Conservation (phyloP, 83 land plant species). For the Larix sibirica region DNA sequence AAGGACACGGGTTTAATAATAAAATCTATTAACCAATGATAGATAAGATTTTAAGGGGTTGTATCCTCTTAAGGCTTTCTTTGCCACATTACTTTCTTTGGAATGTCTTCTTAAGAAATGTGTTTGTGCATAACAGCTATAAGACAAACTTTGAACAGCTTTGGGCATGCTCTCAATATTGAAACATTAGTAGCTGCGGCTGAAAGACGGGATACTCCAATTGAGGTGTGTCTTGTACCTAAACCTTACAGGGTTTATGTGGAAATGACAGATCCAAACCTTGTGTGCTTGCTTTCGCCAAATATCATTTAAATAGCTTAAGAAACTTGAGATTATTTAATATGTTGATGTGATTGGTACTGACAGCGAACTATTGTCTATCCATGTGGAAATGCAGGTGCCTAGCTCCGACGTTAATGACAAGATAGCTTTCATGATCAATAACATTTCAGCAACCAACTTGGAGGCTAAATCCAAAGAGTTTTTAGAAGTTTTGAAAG, state of each 20-base stretch:
- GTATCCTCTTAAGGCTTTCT: neutral
- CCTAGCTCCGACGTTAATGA: conserved; percentile 85
- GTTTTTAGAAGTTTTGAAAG: conserved; percentile 73
- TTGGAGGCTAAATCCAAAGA: conserved; percentile 91
- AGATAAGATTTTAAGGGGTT: no score
- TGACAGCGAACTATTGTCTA: neutral
- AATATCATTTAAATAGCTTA: neutral
- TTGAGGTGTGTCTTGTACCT: conserved; percentile 57
- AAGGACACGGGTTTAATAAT: no score
- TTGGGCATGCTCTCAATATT: conserved; percentile 96
- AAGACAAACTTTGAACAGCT: conserved; percentile 87
- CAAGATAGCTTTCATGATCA: conserved; percentile 87
- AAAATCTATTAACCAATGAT: no score
- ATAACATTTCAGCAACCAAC: conserved; percentile 79
- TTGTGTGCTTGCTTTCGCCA: neutral
- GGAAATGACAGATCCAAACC: neutral
- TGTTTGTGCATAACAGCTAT: conserved; percentile 34
- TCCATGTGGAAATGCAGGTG: conserved; percentile 46
- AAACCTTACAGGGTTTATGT: neutral
- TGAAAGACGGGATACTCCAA: conserved; percentile 81
- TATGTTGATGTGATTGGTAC: neutral
- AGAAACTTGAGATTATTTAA: neutral
- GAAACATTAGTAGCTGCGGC: conserved; percentile 98
- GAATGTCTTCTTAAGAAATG: neutral
- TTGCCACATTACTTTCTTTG: neutral